Evolutionary conservation across 2,329 filamentous ascomycete species (phyloP), one percentile per base, ranked within the genome.

Genomic region (Fusarium abutilonis): DNA sequence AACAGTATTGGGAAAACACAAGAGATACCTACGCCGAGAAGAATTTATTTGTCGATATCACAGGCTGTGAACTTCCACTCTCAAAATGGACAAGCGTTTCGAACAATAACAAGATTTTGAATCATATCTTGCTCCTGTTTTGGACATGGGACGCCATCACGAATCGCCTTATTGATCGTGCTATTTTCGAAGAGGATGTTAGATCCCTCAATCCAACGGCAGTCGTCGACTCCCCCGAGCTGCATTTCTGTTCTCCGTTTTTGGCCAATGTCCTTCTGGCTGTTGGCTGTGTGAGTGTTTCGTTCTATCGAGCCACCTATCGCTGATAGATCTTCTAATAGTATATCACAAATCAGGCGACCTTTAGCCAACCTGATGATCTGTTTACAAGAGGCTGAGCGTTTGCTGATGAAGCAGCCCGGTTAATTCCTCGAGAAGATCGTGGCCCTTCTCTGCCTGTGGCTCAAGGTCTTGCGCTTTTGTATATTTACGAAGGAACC

Each of bases 211-310:
- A 53, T 9, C 58, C 59, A 19, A 34, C 28, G 15, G n/a, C n/a
- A n/a, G n/a, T n/a, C 28, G 7, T 4, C 6, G 7, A 10, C 41
- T 23, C 19, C 26, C 6, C 36, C 59, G 14, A 44, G 11, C 41
- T 63, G 2, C 40, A 43, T 14, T 63, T 64, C 39, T 64, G 60
- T 26, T 63, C 60, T 4, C 54, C 60, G 11, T 63, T 64, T 42
- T 49, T 64, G 3, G 54, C 56, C 21, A 64, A 64, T 49, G 60
- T 54, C 7, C n/a, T 64, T 28, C 47, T 64, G 28, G 60, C 60
- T 15, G 55, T 63, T 15, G 52, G 60, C 21, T 64, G 60, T 23
- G 60, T 64, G 47, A 8, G 9, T 39, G 14, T 4, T 7, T 6
- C 4, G 14, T n/a, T n/a, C n/a, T n/a, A 6, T 28, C 5, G 5